A percentile compares a stretch with the other conserved stretches of the same genome.
Evolutionary conservation across 2,329 filamentous ascomycete genomes (phyloP).

Genomic region (Aspergillus brasiliensis): DNA sequence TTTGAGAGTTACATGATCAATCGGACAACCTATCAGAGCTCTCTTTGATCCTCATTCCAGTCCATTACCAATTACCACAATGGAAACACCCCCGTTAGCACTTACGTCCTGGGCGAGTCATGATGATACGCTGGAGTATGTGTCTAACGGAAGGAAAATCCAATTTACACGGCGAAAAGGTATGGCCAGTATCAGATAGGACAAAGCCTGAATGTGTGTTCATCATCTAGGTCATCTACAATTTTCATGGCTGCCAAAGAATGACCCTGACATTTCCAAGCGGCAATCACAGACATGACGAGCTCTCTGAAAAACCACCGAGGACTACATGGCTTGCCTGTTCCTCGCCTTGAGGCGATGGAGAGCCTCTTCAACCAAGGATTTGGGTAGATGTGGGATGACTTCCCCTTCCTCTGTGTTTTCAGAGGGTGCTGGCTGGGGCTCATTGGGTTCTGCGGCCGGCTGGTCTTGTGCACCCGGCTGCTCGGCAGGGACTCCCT

Average conservation of each 20-base stretch:
- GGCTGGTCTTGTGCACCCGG: conserved; percentile 10
- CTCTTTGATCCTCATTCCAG: conserved; percentile 42
- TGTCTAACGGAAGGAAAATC: conserved; percentile 19
- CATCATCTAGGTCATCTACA: conserved; percentile 34
- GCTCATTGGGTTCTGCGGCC: conserved; percentile 8
- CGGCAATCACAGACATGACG: not conserved
- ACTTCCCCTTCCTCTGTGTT: conserved; percentile 33
- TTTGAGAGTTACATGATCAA: not conserved
- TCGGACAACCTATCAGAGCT: conserved; percentile 41
- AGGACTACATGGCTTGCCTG: conserved; percentile 19
- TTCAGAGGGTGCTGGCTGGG: conserved; percentile 13
- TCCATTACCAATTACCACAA: conserved; percentile 6
- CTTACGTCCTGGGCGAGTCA: conserved; percentile 30
- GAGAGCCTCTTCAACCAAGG: conserved; percentile 47
- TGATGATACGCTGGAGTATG: conserved; percentile 31
- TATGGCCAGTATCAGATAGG: conserved; percentile 15
- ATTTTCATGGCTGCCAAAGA: not conserved
- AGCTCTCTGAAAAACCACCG: not conserved
- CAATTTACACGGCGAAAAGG: not conserved
- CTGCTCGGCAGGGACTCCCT: conserved; percentile 20
- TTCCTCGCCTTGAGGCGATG: conserved; percentile 40
- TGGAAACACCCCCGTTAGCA: conserved; percentile 20
- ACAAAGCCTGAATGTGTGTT: conserved; percentile 32
- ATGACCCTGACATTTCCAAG: not conserved
- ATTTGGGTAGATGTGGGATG: conserved; percentile 46